These are phyloP conservation scores for Rosa chinensis DNA, from an alignment of 306 rosid species.

Conservation along the genomic window DNA sequence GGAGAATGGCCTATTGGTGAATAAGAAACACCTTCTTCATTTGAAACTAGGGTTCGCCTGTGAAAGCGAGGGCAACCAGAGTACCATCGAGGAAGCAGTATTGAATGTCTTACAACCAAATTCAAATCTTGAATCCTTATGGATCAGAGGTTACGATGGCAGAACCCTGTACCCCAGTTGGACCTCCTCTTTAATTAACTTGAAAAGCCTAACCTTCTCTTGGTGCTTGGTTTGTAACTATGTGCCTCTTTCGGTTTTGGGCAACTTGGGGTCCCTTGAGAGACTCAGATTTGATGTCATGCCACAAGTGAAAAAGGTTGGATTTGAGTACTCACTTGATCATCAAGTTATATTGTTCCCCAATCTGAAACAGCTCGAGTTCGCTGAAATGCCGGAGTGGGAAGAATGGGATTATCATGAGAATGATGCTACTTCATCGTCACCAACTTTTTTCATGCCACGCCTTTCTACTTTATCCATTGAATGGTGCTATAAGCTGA, in stretches of 20 bases:
- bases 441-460: background rate
- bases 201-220: no score
- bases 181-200: no score
- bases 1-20: background rate
- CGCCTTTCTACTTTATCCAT: background rate
- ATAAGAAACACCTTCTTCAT: background rate
- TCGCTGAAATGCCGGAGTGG: fast-evolving
- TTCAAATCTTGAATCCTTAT: background rate
- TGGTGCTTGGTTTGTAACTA: no score
- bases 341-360: background rate
- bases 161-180: background rate
- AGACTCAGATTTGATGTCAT: background rate
- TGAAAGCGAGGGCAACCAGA: fast-evolving
- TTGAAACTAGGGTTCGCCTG: background rate
- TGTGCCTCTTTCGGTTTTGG: background rate
- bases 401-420: background rate
- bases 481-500: fast-evolving
- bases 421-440: no score
- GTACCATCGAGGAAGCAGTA: no score
- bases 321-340: background rate
- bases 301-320: background rate
- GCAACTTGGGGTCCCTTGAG: background rate
- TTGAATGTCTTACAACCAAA: background rate
- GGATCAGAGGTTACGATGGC: background rate
- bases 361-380: background rate